Evolutionary conservation across 257 asterid species (phyloP).

Genomic region (Solanum tarapatanum): DNA sequence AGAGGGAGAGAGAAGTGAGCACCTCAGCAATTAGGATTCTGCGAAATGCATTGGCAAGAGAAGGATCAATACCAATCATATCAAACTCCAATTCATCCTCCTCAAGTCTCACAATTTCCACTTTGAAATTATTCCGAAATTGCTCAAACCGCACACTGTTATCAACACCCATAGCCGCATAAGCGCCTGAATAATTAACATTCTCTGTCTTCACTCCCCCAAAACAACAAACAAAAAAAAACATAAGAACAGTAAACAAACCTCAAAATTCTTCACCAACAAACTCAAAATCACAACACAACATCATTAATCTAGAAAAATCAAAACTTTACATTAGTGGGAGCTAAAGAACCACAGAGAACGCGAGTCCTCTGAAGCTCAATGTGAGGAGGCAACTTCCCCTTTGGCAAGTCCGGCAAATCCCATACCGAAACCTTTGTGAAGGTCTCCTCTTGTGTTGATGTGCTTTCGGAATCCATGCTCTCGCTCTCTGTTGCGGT

Average conservation of each 20-base stretch:
- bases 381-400: slow-evolving; percentile 55
- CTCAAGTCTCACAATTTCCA: slow-evolving; percentile 39
- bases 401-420: slow-evolving; percentile 73
- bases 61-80: slow-evolving; percentile 82
- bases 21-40: slow-evolving; percentile 95
- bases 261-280: not conserved
- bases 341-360: slow-evolving; percentile 56
- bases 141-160: slow-evolving; percentile 57
- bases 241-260: not conserved
- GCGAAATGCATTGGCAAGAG: slow-evolving; percentile 86
- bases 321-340: slow-evolving; percentile 43
- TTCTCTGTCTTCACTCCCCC: not conserved
- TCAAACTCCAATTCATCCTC: slow-evolving; percentile 77
- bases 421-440: slow-evolving; percentile 68
- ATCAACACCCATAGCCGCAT: slow-evolving; percentile 75
- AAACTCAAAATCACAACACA: slow-evolving; percentile 14
- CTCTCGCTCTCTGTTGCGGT: not conserved
- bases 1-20: not conserved
- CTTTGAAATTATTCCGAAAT: slow-evolving; percentile 54
- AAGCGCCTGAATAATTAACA: slow-evolving; percentile 68
- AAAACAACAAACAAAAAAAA: not conserved
- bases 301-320: not conserved
- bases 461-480: not conserved
- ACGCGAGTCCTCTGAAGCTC: slow-evolving; percentile 66
- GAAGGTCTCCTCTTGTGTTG: not conserved